Evolutionary conservation across 768 basidiomycete genomes (phyloP).

Genomic region (Lentinula guzmanii): DNA sequence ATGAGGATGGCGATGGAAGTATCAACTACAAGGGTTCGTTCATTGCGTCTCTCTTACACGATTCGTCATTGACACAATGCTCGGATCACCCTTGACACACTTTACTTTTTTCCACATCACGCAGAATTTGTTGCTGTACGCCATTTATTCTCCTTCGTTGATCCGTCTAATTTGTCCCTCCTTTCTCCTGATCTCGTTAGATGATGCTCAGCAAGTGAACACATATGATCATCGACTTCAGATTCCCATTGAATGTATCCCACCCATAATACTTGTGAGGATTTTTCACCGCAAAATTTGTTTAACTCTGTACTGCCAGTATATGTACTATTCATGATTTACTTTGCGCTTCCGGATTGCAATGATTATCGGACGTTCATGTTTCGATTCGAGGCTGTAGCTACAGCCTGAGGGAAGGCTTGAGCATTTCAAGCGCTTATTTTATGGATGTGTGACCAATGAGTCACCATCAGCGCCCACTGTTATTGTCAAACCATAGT

Average conservation of each 20-base stretch:
- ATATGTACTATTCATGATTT: background rate
- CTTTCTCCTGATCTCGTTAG: constrained; percentile 5
- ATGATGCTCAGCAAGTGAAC: constrained; percentile 28
- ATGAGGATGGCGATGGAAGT: constrained; percentile 77
- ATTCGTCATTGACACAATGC: background rate
- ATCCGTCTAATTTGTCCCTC: background rate
- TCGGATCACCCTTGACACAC: background rate
- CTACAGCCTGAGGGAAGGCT: too few relatives aligned
- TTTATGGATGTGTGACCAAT: too few relatives aligned
- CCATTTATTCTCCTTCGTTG: background rate
- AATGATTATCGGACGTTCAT: background rate
- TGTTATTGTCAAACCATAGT: too few relatives aligned
- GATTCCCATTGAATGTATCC: background rate
- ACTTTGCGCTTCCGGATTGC: background rate
- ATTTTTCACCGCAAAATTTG: background rate
- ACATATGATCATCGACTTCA: background rate
- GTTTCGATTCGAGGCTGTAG: too few relatives aligned
- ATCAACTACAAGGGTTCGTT: constrained; percentile 62
- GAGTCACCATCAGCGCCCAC: too few relatives aligned
- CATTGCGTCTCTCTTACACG: constrained; percentile 11
- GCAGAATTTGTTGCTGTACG: background rate
- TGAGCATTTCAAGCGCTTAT: too few relatives aligned
- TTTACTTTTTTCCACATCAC: too few relatives aligned
- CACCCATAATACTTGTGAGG: background rate
- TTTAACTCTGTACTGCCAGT: background rate